Base-by-base conservation (phyloP, 169 alveolate genomes). In the Plasmodium falciparum region DNA sequence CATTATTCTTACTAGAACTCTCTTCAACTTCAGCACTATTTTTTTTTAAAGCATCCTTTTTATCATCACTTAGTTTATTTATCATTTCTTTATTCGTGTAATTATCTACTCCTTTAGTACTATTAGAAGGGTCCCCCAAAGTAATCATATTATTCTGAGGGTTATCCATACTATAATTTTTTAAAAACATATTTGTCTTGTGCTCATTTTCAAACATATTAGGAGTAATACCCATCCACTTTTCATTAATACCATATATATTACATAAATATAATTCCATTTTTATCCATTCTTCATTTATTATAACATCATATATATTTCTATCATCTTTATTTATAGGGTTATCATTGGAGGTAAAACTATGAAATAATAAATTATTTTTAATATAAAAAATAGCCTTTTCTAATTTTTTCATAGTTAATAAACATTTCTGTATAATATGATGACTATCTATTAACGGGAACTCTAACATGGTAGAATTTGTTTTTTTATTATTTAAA, bases 181-280 rank as follows among this genome's bases (percentile, higher is more conserved):
- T 63, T 13, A 86, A 67, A 61, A 86, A 86, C 24, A 20, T 11
- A 12, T 20, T 47, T 15, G 75, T 33, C 13, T 13, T 47, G 29
- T 72, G 33, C 17, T 86, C 92, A 29, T 72, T 49, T 0, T 86
- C n/a, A 61, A 86, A 86, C 65, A 26, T 58, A 17, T 86, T 74
- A 5, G 92, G 92, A 12, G 92, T 59, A 49, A 86, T 86, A 11
- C 92, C 92, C 69, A 72, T 12, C 92, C 92, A 86, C 3, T 72
- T 45, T 74, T 86, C 92, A 72, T 86, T 26, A 22, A 72, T 71
- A 13, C 80, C 74, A 33, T 86, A 86, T 15, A 86, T 86, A 50
- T 86, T 86, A 54, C 92, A 86, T n/a, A 86, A 58, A 73, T 86
- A 73, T 6, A 86, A 71, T 58, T 86, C 92, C 70, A 86, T 72